These are phyloP conservation scores for Hypomontagnella monticulosa DNA, from an alignment of 495 filamentous ascomycete genomes.

Conservation along the genomic window DNA sequence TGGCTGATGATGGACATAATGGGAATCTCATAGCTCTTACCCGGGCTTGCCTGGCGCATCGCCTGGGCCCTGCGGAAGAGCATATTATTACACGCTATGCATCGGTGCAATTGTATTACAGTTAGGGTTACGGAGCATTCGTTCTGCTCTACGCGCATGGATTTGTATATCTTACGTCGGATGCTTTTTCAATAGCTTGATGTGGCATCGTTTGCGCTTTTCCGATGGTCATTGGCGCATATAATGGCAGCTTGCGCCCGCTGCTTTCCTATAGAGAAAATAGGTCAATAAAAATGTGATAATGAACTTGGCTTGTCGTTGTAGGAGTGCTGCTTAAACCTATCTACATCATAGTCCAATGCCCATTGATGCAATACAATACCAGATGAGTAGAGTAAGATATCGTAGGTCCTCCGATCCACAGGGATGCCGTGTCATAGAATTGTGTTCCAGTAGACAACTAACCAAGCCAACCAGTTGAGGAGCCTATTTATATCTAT, in stretches of 20 bases:
- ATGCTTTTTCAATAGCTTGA: conserved; percentile 11
- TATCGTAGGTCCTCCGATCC: no score
- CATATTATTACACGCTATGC: conserved; percentile 15
- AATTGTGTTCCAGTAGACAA: no score
- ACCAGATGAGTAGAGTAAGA: no score
- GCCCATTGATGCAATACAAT: no score
- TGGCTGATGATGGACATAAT: conserved; percentile 40
- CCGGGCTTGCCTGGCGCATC: conserved; percentile 7
- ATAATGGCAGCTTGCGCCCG: neutral
- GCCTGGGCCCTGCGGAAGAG: conserved; percentile 12
- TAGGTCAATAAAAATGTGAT: conserved; percentile 29
- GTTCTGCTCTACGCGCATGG: conserved; percentile 13
- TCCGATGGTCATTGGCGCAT: conserved; percentile 3
- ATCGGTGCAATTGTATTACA: conserved; percentile 21
- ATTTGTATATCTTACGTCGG: conserved; percentile 2
- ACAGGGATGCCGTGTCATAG: no score
- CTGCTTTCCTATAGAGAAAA: conserved; percentile 4
- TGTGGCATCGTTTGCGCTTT: neutral
- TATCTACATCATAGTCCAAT: neutral
- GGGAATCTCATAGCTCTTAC: conserved; percentile 15
- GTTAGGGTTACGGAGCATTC: conserved; percentile 15
- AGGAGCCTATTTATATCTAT: no score
- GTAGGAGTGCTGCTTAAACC: neutral
- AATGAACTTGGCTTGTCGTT: conserved; percentile 3
- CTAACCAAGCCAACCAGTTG: no score